A percentile compares a stretch with the other conserved stretches of the same genome.
Evolutionary conservation across 1,284 basidiomycete genomes (phyloP).

Genomic region (Austroboletus niveus): DNA sequence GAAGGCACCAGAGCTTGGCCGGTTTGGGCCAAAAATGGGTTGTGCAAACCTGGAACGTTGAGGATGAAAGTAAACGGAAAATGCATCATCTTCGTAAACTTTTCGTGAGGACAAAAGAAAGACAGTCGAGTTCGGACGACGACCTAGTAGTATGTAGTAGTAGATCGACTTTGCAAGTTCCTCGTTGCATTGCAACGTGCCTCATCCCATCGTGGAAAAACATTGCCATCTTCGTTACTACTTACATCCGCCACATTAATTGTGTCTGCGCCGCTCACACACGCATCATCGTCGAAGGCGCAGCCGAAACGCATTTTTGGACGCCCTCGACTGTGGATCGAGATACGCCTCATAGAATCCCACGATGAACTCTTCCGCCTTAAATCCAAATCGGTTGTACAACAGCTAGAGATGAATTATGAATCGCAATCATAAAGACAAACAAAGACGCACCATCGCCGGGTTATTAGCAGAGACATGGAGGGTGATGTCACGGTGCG

Average conservation of each 20-base stretch:
- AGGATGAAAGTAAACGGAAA: constrained; percentile 70
- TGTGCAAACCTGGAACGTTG: constrained; percentile 57
- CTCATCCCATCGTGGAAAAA: too few relatives aligned
- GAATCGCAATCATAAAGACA: background rate
- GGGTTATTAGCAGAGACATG: constrained; percentile 79
- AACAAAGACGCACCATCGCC: constrained; percentile 58
- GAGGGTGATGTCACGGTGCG: constrained; percentile 69
- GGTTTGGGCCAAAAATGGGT: constrained; percentile 50
- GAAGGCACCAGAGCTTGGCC: constrained; percentile 12
- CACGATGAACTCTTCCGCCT: constrained; percentile 76
- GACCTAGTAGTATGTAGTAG: too few relatives aligned
- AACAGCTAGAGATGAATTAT: constrained; percentile 48
- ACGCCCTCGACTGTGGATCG: constrained; percentile 50
- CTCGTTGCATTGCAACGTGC: too few relatives aligned
- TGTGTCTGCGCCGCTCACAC: too few relatives aligned
- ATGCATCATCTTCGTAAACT: constrained; percentile 39
- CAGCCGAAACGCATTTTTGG: constrained; percentile 75
- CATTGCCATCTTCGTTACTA: too few relatives aligned
- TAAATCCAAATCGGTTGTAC: constrained; percentile 82
- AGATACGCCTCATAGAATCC: constrained; percentile 61
- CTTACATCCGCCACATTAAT: too few relatives aligned
- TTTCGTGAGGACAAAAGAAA: constrained; percentile 11
- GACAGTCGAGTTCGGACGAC: too few relatives aligned
- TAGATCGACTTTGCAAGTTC: too few relatives aligned
- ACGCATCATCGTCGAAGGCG: constrained; percentile 38